Conservation (phyloP, 768 basidiomycete genomes). For the Leccinum imitatum region DNA sequence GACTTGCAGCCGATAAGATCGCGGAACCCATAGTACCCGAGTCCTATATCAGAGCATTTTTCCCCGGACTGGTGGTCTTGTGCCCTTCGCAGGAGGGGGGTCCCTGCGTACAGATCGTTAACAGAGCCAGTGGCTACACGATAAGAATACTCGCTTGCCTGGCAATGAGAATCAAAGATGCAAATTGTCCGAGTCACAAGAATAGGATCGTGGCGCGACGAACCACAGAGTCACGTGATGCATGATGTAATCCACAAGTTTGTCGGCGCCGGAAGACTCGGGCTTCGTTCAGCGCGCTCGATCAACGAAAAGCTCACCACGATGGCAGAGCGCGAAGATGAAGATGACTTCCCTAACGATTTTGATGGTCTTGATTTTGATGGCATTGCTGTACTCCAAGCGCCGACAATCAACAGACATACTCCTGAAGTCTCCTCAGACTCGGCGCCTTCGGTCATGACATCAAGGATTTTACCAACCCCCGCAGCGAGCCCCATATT, state of each 20-base stretch:
- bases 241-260: background rate
- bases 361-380: conserved; percentile 52
- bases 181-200: background rate
- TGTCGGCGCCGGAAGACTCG: background rate
- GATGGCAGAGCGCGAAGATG: conserved; percentile 29
- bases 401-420: background rate
- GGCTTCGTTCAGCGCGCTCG: background rate
- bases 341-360: conserved; percentile 60
- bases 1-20: background rate
- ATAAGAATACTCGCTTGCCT: background rate
- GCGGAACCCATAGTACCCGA: background rate
- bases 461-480: background rate
- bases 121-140: background rate
- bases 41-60: background rate
- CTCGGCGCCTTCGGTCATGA: background rate
- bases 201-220: background rate
- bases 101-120: background rate
- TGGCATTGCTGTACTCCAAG: conserved; percentile 33
- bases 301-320: conserved; percentile 3
- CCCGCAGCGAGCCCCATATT: conserved; percentile 13
- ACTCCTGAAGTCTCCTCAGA: conserved; percentile 1
- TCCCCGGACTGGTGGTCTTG: background rate
- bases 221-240: conserved; percentile 6
- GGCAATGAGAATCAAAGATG: background rate
- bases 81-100: background rate